A percentile compares a stretch with the other conserved stretches of the same genome.
phyloP scores from a whole-genome alignment of 805 yeast species.

The Cyberlindnera euphorbiiphila region DNA sequence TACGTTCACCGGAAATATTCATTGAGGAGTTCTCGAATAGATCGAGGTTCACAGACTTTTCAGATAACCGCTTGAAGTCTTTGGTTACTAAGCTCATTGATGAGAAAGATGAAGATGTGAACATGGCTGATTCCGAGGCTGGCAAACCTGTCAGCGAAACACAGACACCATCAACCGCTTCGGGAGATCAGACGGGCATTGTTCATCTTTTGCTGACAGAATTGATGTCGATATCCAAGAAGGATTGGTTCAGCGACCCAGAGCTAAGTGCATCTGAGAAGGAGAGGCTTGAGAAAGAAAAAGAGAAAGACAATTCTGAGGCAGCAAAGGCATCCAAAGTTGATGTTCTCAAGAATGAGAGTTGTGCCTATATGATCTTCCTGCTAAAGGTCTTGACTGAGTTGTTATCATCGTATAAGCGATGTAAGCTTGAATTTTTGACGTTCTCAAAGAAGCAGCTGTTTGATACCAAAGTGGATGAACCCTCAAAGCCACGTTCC shows the following conservation, averaged over 20 bases:
- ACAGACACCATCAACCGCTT: constrained; percentile 12
- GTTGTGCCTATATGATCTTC: constrained; percentile 64
- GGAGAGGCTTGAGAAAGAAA: constrained; percentile 30
- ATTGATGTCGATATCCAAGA: constrained; percentile 46
- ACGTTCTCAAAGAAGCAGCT: constrained; percentile 62
- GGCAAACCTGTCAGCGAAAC: neutral
- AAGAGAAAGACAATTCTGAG: constrained; percentile 27
- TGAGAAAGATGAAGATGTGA: constrained; percentile 21
- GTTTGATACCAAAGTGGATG: constrained; percentile 24
- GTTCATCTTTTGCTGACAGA: constrained; percentile 62
- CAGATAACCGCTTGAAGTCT: constrained; percentile 31
- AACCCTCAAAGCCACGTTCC: constrained; percentile 60
- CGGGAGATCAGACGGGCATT: constrained; percentile 47
- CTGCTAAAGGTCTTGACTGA: constrained; percentile 67
- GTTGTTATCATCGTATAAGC: constrained; percentile 70
- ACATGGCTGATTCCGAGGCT: constrained; percentile 21
- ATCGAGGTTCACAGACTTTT: constrained; percentile 42
- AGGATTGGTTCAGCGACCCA: constrained; percentile 41
- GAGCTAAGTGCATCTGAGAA: constrained; percentile 22
- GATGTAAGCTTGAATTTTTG: constrained; percentile 76
- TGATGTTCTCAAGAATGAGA: constrained; percentile 45
- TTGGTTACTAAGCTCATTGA: constrained; percentile 24
- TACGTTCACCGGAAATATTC: constrained; percentile 47
- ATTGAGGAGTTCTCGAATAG: constrained; percentile 40
- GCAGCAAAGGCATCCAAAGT: constrained; percentile 25